Conservation (phyloP, 257 asterid species). For the Capsicum pubescens region DNA sequence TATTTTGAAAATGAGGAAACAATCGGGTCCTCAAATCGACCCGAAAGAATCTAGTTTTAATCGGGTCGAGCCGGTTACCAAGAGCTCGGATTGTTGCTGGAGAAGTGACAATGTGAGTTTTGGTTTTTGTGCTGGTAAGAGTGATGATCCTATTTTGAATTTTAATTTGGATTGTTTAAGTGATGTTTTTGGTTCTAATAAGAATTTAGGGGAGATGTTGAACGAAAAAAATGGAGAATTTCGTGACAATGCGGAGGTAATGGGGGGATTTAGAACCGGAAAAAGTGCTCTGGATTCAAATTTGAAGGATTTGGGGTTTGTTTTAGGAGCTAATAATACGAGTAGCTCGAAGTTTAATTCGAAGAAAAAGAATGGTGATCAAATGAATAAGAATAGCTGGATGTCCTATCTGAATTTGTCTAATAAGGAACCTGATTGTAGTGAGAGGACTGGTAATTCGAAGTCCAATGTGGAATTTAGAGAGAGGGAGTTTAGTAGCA, state of each 20-base stretch:
- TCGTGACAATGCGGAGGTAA: not conserved
- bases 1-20: constrained; percentile 49
- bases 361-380: constrained; percentile 24
- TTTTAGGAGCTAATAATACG: constrained; percentile 30
- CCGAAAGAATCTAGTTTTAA: constrained; percentile 40
- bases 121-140: constrained; percentile 31
- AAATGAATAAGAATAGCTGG: constrained; percentile 14
- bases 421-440: constrained; percentile 21
- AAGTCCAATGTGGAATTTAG: constrained; percentile 5
- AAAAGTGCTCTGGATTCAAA: constrained; percentile 11
- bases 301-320: constrained; percentile 30
- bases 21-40: constrained; percentile 40
- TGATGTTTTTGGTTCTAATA: constrained; percentile 39
- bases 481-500: not conserved
- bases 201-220: not conserved
- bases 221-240: not conserved
- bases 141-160: constrained; percentile 34
- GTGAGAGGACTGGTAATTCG: constrained; percentile 8
- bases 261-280: not conserved
- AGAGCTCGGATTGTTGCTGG: not conserved
- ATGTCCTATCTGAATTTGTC: not conserved
- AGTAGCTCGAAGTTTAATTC: constrained; percentile 29
- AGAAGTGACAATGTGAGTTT: constrained; percentile 27
- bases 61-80: not conserved
- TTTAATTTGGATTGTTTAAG: constrained; percentile 33